These are phyloP conservation scores for Cyberlindnera xishuangbannaensis DNA, from an alignment of 805 yeast species.

Conservation along the genomic window DNA sequence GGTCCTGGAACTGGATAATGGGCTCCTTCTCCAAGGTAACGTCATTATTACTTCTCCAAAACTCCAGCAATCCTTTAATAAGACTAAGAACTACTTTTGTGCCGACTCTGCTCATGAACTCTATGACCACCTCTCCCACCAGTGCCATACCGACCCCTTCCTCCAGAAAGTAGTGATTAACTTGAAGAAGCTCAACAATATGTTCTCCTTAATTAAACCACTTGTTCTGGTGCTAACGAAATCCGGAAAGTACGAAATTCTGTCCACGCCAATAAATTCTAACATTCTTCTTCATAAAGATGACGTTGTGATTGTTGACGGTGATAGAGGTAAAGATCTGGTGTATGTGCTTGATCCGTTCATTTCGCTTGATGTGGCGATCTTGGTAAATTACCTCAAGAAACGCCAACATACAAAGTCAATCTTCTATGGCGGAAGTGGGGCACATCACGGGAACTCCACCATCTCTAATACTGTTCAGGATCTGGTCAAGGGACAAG, in stretches of 20 bases:
- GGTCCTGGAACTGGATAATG: conserved; percentile 49
- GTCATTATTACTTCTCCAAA: conserved; percentile 56
- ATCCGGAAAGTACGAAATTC: conserved; percentile 63
- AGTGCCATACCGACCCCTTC: conserved; percentile 7
- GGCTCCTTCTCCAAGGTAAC: conserved; percentile 49
- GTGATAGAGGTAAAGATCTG: conserved; percentile 78
- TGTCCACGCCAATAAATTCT: conserved; percentile 60
- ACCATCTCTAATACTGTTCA: conserved; percentile 19
- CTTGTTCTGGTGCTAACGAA: conserved; percentile 47
- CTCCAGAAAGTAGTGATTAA: conserved; percentile 17
- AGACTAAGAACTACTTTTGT: conserved; percentile 54
- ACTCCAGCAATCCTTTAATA: conserved; percentile 41
- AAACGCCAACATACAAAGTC: conserved; percentile 65
- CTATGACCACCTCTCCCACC: conserved; percentile 30
- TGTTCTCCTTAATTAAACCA: conserved; percentile 23
- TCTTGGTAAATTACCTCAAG: conserved; percentile 67
- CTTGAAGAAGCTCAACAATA: conserved; percentile 26
- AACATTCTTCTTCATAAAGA: conserved; percentile 50
- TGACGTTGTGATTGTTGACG: conserved; percentile 75
- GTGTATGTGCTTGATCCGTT: conserved; percentile 67
- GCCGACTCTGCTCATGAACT: conserved; percentile 34
- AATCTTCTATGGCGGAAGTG: conserved; percentile 18
- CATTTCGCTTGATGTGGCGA: conserved; percentile 57
- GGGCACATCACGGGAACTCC: not conserved
- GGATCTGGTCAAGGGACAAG: conserved; percentile 22